Percentiles rank a stretch among this genome's conserved stretches.
Evolutionary conservation across 306 rosid species (phyloP).

Genomic region (Vigna unguiculata): DNA sequence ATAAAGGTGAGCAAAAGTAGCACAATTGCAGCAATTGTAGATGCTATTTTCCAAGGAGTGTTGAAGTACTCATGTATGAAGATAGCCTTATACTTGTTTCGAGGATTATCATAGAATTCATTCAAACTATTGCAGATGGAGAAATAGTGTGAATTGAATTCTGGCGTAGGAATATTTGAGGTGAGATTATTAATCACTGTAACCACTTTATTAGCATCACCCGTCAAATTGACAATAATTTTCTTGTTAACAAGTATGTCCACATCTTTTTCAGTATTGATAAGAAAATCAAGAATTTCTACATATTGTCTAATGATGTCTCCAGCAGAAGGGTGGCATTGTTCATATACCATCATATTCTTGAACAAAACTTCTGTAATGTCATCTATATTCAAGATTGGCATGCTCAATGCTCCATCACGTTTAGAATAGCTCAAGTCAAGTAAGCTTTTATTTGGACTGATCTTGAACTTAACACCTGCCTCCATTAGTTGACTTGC

Average conservation of each 20-base stretch:
- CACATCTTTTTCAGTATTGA: background rate
- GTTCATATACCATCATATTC: constrained; percentile 47
- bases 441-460: no score
- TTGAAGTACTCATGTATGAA: background rate
- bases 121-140: background rate
- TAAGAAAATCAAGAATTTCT: constrained; percentile 24
- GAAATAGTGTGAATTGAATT: background rate
- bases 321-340: no score
- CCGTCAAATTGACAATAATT: background rate
- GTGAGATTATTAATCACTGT: background rate
- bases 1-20: background rate
- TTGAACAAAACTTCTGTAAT: constrained; percentile 3
- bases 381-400: background rate
- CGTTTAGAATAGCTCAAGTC: background rate
- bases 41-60: constrained; percentile 15
- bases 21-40: background rate
- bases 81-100: constrained; percentile 2
- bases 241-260: background rate
- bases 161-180: background rate
- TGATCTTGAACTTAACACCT: no score
- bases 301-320: background rate
- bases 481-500: no score
- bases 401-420: constrained; percentile 43
- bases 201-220: background rate
- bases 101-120: background rate